Evolutionary conservation across 225 moss, liverwort and hornwort genomes (phyloP), one percentile per base, ranked within the genome.

Genomic region (Climacium dendroides): DNA sequence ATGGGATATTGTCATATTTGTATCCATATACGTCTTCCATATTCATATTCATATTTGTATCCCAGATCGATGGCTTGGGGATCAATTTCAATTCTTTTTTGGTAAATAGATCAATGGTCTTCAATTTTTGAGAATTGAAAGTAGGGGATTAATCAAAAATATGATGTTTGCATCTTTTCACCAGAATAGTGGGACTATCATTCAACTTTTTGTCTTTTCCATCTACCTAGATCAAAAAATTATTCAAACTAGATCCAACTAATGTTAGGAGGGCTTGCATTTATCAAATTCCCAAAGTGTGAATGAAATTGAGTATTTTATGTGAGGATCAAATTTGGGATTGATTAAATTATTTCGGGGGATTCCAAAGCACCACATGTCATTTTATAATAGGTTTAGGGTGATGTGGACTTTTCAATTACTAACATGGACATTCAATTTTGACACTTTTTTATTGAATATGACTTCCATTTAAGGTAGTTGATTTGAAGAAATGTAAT

Each of bases 381-480:
- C 20, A 69, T 24, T 39, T 67, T 6, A 37, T 7, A 69, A 39
- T 23, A 23, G 4, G 23, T 37, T 23, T 2, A 37, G 4, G 10
- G 22, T 22, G 11, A 22, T 0, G 0, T 37, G 5, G 23, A 10
- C 19, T 1, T 35, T 4, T 10, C 35, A 19, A 19, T 65, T 64
- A 19, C 10, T 35, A 19, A 34, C 5, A 0, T 34, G 3, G 5
- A 65, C 10, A 35, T 35, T 64, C 14, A 29, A 65, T 65, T 65
- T 64, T 19, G 5, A 64, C 9, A 63, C 17, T 34, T 8, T 1
- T 2, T 18, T 64, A 5, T 35, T 65, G 35, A 19, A 19, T 26
- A 65, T 35, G 18, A 34, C 8, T 64, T 1, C 5, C 0, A 2
- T 0, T 0, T 18, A 34, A 0, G 0, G 0, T 64, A 64, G 8